These are phyloP conservation scores for Tetracladium maxilliforme DNA, from an alignment of 2,329 filamentous ascomycete species.

Conservation along the genomic window DNA sequence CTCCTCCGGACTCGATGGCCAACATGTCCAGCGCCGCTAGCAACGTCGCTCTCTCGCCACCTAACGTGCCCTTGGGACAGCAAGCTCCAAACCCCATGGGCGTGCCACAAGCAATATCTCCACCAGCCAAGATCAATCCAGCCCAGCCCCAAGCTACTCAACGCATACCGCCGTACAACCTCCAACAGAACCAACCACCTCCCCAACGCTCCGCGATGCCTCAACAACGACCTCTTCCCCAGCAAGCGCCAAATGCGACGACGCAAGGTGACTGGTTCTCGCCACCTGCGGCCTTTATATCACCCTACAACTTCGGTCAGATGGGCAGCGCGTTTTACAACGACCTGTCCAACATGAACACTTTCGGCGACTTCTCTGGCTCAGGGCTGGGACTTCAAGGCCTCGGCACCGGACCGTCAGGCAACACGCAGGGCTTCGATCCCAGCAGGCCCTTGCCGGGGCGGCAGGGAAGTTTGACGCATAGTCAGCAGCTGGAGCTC, in stretches of 20 bases:
- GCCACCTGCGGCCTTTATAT: constrained; percentile 13
- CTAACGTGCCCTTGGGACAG: too few species aligned
- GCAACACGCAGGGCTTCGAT: constrained; percentile 28
- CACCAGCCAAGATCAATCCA: too few species aligned
- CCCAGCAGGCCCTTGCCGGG: constrained; percentile 28
- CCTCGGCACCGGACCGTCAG: constrained; percentile 26
- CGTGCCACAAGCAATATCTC: too few species aligned
- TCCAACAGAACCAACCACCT: too few species aligned
- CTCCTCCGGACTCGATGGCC: not conserved
- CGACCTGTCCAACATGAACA: constrained; percentile 5
- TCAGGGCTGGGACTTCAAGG: constrained; percentile 24
- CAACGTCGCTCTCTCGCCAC: too few species aligned
- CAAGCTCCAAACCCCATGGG: too few species aligned
- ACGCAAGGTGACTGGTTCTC: too few species aligned
- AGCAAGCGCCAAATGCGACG: too few species aligned
- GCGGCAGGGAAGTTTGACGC: constrained; percentile 56
- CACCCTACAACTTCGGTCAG: constrained; percentile 5
- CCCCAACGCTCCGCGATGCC: too few species aligned
- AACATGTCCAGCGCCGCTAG: constrained; percentile 1
- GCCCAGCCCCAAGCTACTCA: too few species aligned
- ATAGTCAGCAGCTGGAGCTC: constrained; percentile 69
- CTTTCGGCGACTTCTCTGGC: constrained; percentile 12
- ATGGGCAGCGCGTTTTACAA: not conserved
- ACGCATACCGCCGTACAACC: too few species aligned
- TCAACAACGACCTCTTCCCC: too few species aligned